These are phyloP conservation scores for Epichloe aotearoae DNA, from an alignment of 2,329 filamentous ascomycete genomes.

Conservation along the genomic window DNA sequence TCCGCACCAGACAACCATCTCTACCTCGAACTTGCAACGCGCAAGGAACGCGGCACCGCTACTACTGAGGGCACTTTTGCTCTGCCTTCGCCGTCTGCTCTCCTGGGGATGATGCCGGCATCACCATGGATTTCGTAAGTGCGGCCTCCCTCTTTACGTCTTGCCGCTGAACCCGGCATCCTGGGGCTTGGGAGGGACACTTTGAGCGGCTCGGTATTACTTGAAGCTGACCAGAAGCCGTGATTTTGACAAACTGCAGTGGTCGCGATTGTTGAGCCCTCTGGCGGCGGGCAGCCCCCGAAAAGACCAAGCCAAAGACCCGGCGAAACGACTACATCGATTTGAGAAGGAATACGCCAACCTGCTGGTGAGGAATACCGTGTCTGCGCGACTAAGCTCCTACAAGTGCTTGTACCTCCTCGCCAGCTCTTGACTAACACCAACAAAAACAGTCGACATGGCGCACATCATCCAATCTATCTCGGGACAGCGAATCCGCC, in stretches of 20 bases:
- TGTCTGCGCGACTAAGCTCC: not conserved
- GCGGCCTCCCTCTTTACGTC: not conserved
- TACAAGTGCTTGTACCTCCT: not conserved
- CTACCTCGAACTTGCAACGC: not conserved
- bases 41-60: not conserved
- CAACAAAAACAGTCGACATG: constrained; percentile 33
- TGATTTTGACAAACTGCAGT: constrained; percentile 27
- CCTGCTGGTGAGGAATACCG: constrained; percentile 35
- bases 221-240: constrained; percentile 2
- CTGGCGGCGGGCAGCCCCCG: constrained; percentile 39
- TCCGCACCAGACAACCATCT: not conserved
- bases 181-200: not conserved
- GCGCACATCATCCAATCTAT: constrained; percentile 47
- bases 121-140: constrained; percentile 45
- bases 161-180: not conserved
- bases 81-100: not conserved
- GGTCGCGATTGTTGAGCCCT: constrained; percentile 54
- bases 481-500: constrained; percentile 46
- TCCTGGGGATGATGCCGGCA: constrained; percentile 31
- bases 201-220: not conserved
- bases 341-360: constrained; percentile 55
- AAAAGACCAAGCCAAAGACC: constrained; percentile 49
- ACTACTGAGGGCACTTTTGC: not conserved
- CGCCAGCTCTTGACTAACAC: not conserved
- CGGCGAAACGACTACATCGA: constrained; percentile 48